Percentiles rank a stretch among this genome's conserved stretches.
Evolutionary conservation across 2,329 filamentous ascomycete genomes (phyloP).

Genomic region (Ciborinia camelliae): DNA sequence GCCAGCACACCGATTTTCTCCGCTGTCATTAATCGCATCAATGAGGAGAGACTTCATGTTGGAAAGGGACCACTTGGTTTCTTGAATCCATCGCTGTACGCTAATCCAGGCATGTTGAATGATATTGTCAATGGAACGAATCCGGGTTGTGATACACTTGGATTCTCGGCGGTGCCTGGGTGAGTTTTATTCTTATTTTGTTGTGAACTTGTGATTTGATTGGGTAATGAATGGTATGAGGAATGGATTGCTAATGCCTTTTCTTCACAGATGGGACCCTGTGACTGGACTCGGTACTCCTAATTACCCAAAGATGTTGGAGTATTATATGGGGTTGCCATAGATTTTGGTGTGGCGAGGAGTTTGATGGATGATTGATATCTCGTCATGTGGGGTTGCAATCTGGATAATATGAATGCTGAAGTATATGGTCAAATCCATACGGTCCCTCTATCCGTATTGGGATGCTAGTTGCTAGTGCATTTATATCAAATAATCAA

Average conservation of each 20-base stretch:
- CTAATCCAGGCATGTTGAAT: slow-evolving; percentile 39
- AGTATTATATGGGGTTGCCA: slow-evolving; percentile 28
- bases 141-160: slow-evolving; percentile 34
- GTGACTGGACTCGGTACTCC: slow-evolving; percentile 35
- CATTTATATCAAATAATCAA: no score
- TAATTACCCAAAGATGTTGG: slow-evolving; percentile 30
- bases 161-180: slow-evolving; percentile 35
- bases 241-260: slow-evolving; percentile 1
- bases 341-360: slow-evolving; percentile 6
- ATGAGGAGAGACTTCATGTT: slow-evolving; percentile 47
- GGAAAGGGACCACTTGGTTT: slow-evolving; percentile 50
- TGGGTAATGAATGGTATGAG: background rate
- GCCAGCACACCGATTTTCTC: slow-evolving; percentile 49
- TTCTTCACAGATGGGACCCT: slow-evolving; percentile 35
- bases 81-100: slow-evolving; percentile 50
- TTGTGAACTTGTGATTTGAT: background rate
- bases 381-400: no score
- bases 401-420: no score
- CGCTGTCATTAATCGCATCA: slow-evolving; percentile 48
- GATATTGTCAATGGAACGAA: slow-evolving; percentile 36
- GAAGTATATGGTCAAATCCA: no score
- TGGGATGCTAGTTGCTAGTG: no score
- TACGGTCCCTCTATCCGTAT: no score
- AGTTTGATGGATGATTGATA: no score
- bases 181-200: slow-evolving; percentile 2